Evolutionary conservation across 2,329 filamentous ascomycete genomes (phyloP).

Genomic region (Colletotrichum eleusines): DNA sequence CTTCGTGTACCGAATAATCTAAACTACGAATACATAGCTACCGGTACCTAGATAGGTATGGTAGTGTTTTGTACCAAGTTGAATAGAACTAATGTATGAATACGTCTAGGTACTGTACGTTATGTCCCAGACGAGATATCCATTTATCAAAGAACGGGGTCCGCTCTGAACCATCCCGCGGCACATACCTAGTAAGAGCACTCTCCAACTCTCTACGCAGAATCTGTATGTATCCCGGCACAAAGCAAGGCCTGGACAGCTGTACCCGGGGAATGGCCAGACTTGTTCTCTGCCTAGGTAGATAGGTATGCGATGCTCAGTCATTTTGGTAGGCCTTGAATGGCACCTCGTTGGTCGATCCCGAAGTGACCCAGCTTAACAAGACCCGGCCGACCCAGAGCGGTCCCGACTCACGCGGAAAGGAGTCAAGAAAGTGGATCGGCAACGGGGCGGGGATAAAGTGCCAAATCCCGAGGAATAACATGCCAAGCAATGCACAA

Average conservation of each 20-base stretch:
- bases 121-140: constrained; percentile 6
- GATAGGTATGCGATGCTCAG: background rate
- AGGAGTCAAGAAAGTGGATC: background rate
- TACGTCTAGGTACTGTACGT: background rate
- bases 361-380: background rate
- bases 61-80: background rate
- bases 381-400: constrained; percentile 8
- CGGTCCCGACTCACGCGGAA: constrained; percentile 16
- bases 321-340: background rate
- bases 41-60: background rate
- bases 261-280: background rate
- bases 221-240: background rate
- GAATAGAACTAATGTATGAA: background rate
- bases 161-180: background rate
- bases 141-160: constrained; percentile 8
- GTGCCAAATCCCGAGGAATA: background rate
- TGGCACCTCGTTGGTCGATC: background rate
- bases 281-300: too few species aligned
- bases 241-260: background rate
- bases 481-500: constrained; percentile 16
- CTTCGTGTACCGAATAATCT: background rate
- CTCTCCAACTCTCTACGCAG: background rate
- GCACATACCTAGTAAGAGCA: background rate
- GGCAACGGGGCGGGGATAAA: constrained; percentile 7
- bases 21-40: background rate